Base-by-base conservation (phyloP, 2,329 filamentous ascomycete genomes). In the Rugonectria rugulosa region DNA sequence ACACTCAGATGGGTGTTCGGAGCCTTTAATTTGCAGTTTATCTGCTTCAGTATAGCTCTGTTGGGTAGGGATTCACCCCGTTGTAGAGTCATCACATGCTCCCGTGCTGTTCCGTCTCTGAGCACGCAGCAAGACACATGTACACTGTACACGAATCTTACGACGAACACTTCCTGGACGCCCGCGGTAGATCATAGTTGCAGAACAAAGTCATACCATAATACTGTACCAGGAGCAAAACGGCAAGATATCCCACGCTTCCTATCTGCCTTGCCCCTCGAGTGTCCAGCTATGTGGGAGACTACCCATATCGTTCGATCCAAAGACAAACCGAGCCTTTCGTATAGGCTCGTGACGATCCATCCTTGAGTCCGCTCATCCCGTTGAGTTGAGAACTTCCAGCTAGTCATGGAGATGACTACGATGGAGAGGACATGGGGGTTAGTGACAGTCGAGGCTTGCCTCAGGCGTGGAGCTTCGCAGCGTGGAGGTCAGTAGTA, bases 291-390 rank as follows among this genome's bases (percentile, higher is more conserved):
- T 2, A 6, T n/a, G 44, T 47, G 44, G n/a, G 44, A 41, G 36
- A n/a, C 5, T 15, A 14, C 7, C 11, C 6, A n/a, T n/a, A n/a
- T n/a, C n/a, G 32, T 5, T 15, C 38, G 38, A 38, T 40, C 29
- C 31, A 6, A 23, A 17, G n/a, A 43, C 38, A 41, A 50, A 56
- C 56, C 36, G 40, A 53, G 23, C 36, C 42, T 36, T 43, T 51
- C 44, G 44, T 44, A 36, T 50, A 44, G 19, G 24, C 15, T n/a
- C 20, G 27, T 45, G 49, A 41, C 34, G 20, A 54, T 53, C 36
- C 20, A 20, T 26, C 42, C 32, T 12, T n/a, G 15, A 14, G 27
- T n/a, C n/a, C n/a, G n/a, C n/a, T n/a, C n/a, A 7, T 3, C 17
- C n/a, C 17, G 17, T 2, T 27, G n/a, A 37, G 4, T 10, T 17